These are phyloP conservation scores for Trichoderma gamsii DNA, from an alignment of 495 filamentous ascomycete genomes.

Conservation along the genomic window DNA sequence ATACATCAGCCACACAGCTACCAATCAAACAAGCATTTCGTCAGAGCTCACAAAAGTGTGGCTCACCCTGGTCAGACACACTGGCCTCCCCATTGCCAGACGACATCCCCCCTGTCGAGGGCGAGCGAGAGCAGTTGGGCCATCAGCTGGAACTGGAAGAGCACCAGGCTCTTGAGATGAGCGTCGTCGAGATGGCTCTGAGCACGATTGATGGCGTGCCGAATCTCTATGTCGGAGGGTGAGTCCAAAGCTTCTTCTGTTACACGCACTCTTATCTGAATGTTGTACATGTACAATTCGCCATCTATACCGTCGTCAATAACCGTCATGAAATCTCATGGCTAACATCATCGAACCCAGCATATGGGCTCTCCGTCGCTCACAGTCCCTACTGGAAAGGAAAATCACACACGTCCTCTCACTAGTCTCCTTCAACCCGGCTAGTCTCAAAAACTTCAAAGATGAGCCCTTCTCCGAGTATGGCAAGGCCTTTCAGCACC, in stretches of 20 bases:
- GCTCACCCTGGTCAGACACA: neutral
- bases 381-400: conserved; percentile 56
- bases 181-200: conserved; percentile 25
- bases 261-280: conserved; percentile 15
- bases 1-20: too few species aligned
- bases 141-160: conserved; percentile 8
- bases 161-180: conserved; percentile 9
- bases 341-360: conserved; percentile 37
- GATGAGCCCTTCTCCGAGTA: conserved; percentile 31
- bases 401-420: conserved; percentile 92
- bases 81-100: neutral
- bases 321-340: conserved; percentile 12
- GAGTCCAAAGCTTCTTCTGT: conserved; percentile 27
- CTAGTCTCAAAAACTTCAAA: conserved; percentile 38
- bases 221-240: conserved; percentile 82
- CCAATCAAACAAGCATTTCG: too few species aligned
- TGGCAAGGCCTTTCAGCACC: conserved; percentile 56
- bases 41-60: neutral
- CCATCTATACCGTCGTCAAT: neutral
- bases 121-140: conserved; percentile 7
- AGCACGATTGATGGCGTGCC: conserved; percentile 58
- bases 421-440: conserved; percentile 56
- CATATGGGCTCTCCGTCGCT: conserved; percentile 66
- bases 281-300: neutral
- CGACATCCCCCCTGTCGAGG: conserved; percentile 8